Base-by-base conservation (phyloP, 345 rosid genomes). In the Aquilaria malaccensis region DNA sequence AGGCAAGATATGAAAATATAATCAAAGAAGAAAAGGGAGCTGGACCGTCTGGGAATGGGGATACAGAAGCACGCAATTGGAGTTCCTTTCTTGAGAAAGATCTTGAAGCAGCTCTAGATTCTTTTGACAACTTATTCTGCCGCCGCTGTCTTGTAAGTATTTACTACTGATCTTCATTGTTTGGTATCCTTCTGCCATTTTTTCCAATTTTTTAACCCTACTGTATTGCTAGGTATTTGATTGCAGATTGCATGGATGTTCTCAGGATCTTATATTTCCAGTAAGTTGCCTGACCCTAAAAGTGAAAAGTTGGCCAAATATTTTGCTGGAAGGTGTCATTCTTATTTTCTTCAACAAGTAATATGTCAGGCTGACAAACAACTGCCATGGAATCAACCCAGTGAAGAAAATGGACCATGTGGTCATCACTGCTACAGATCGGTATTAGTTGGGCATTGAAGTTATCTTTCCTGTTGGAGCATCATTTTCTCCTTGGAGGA, bases 161-260 rank as follows among this genome's bases (percentile, higher is more conserved):
- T 59, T 22, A 55, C 46, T 5, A 46, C 60, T 22, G 46, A 29
- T 32, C 64, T 59, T 48, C 52, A 13, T 52, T 55, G 33, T 73
- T 33, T 51, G 52, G 59, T 13, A 45, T 30, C 45, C 46, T 55
- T 2, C 10, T 47, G 43, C 67, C 51, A 58, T 60, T 55, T 59
- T 52, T 56, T 66, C 57, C 45, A 46, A 45, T 33, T 37, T 48
- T 11, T 48, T 37, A 11, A 64, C 30, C 58, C 41, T 54, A 65
- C 63, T 52, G 51, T 72, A 54, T 78, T 49, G 59, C 75, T 82
- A 94, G 99, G 97, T 94, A 9, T 94, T 94, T 74, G 97, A 94
- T 71, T 94, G 99, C 82, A 86, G 95, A 70, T 88, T 94, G 54
- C 99, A 94, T 55, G 99, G 99, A 55, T 91, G 99, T 76, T 94